These are phyloP conservation scores for Waitea zeae DNA, from an alignment of 1,284 basidiomycete genomes.

Conservation along the genomic window DNA sequence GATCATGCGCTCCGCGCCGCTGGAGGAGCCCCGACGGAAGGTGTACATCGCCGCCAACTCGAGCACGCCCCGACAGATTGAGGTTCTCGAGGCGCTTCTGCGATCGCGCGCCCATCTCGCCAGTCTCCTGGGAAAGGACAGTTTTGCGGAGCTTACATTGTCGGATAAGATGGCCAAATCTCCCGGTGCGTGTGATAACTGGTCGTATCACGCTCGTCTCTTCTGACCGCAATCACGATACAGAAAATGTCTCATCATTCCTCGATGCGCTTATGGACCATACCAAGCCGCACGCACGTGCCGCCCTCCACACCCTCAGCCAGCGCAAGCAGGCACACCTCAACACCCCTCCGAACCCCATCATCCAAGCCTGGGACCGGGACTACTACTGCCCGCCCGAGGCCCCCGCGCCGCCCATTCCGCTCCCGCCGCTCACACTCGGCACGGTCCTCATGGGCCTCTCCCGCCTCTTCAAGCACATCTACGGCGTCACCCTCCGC, in stretches of 20 bases:
- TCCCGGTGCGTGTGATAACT: constrained; percentile 49
- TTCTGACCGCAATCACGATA: too few relatives aligned
- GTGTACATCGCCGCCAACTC: constrained; percentile 66
- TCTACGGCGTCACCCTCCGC: constrained; percentile 80
- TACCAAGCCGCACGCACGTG: constrained; percentile 56
- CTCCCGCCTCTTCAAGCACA: constrained; percentile 64
- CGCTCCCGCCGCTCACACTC: constrained; percentile 58
- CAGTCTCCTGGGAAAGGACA: constrained; percentile 62
- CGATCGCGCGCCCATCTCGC: constrained; percentile 66
- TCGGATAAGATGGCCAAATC: constrained; percentile 91
- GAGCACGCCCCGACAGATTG: constrained; percentile 51
- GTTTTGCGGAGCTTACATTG: constrained; percentile 72
- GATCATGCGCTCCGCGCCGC: constrained; percentile 76
- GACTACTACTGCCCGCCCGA: constrained; percentile 79
- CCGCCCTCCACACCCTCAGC: constrained; percentile 57
- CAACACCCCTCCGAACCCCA: constrained; percentile 32
- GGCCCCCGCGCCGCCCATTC: constrained; percentile 47
- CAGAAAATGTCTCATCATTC: constrained; percentile 76
- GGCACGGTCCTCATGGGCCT: constrained; percentile 80
- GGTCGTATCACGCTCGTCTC: constrained; percentile 5
- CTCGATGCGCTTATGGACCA: constrained; percentile 63
- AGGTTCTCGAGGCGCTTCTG: constrained; percentile 63
- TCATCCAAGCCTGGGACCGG: constrained; percentile 83
- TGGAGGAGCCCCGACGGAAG: constrained; percentile 65
- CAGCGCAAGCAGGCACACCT: constrained; percentile 59